Base-by-base conservation (phyloP, 495 filamentous ascomycete genomes). In the Cairneyella variabilis region DNA sequence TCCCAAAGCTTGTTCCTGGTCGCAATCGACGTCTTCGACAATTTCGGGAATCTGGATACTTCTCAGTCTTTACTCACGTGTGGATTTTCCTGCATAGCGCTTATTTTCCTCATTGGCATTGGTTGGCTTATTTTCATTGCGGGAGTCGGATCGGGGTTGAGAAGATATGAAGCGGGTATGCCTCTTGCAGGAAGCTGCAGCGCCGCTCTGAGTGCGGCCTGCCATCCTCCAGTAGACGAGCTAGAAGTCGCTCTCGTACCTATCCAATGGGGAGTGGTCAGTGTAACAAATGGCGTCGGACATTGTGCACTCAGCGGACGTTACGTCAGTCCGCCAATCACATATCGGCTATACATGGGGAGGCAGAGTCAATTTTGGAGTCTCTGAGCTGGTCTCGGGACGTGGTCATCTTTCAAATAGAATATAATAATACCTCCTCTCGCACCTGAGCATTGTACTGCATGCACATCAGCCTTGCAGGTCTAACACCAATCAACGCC, bases 141-240 rank as follows among this genome's bases (percentile, higher is more conserved):
- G 0, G 32, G 60, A 11, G 44, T 71, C 12, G n/a, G 54, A 0
- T 48, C 32, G 14, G 54, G 59, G 0, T 61, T 64, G 17, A 43
- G 66, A 11, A 50, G 54, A n/a, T 68, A 70, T 53, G 46, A 46
- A 11, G 60, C 57, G 3, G 56, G 55, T 1, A 72, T 78, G 51
- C 72, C 75, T 0, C 42, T 77, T 1, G 71, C 68, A 0, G 68
- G 64, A 3, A 66, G 62, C 40, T 75, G 67, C 47, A 75, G 71
- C 48, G 62, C 67, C 8, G 75, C 68, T 1, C 73, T 82, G 25
- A 74, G 72, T 50, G 76, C 76, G 0, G 75, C 75, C 0, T 79
- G 73, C 54, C 72, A 76, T 64, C 56, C 62, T 25, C 56, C 58
- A 7, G 41, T 47, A 34, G 51, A 55, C 25, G 59, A 58, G 7